Base-by-base conservation (phyloP, 2,329 filamentous ascomycete genomes). In the Sordariomycetes sp. region DNA sequence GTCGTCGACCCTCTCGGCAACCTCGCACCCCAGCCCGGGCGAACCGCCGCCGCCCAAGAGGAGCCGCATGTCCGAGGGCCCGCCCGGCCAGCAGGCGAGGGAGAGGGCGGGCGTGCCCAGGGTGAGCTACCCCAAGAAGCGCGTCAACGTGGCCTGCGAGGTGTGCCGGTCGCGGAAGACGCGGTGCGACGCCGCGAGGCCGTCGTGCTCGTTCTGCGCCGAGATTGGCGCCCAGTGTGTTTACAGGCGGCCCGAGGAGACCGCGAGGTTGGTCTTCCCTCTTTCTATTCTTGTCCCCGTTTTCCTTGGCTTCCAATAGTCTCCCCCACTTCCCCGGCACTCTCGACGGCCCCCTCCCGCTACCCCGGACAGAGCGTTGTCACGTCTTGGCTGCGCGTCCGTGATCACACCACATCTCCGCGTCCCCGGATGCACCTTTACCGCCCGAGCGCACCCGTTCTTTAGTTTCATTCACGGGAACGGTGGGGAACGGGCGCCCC, bases 91-190 rank as follows among this genome's bases (percentile, higher is more conserved):
- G 40, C 11, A 10, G 54, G 43, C n/a, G 54, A 11, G 55, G 43
- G 43, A 51, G 24, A 40, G 55, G 18, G 34, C 54, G 14, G 37
- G 43, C 16, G 43, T 50, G 43, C 32, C 37, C 46, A 59, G 60
- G 54, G 58, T 59, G 35, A 59, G 51, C 46, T 64, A 64, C 54
- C 63, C 62, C 32, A 64, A 64, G 58, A 64, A 64, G 46, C 58
- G 63, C 3, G 63, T 62, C 32, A 61, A 58, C 46, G 62, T 55
- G 12, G 64, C 64, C 6, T 64, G 64, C 43, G 61, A 65, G 20
- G 59, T 64, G 3, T 65, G 64, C 48, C 61, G 64, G 25, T 52
- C 61, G 12, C 58, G 64, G 54, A 64, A 64, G 50, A 64, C 62
- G 12, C 53, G 59, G 10, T 65, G 64, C 35, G 62, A 61, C 46